Base-by-base conservation (phyloP, 192 early-diverging fungal genomes). In the Umbelopsis sp. region DNA sequence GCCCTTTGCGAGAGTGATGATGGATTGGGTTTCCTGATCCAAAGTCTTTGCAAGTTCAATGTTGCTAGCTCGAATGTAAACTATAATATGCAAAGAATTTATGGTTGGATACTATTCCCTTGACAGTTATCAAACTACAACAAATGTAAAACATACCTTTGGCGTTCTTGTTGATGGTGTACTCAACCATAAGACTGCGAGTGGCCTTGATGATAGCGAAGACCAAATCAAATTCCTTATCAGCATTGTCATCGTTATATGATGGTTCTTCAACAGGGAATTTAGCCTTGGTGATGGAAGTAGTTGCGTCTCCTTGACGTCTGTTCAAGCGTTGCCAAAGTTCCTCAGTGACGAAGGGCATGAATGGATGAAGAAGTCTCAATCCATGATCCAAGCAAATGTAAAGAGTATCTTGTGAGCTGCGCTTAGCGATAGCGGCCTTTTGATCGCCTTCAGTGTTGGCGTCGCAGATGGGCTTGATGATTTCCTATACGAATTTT, bases 341-440 rank as follows among this genome's bases (percentile, higher is more conserved):
- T 85, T 99, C 98, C 80, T 99, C 98, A 38, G 98, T 99, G 54
- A 99, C 90, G 80, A 93, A 99, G 20, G 98, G 98, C 94, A 97
- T 98, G 84, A 99, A 94, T 47, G 98, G 98, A 74, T 98, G 96
- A 73, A 99, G 84, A 66, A 99, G 82, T 74, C 89, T 93, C 72
- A 99, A 84, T 16, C 93, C 97, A 66, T 86, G 83, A 71, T 99
- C 96, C 65, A 98, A 85, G 82, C 95, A 97, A 6, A 95, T 98
- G 83, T 97, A 98, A 49, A 99, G 84, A 12, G 93, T 95, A 70
- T 98, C 90, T 78, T 90, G 91, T 7, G 92, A 88, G 66, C 90
- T 89, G 67, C 73, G 65, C 73, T 82, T 85, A 34, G 80, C 79
- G 20, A 70, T 71, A 1, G 81, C 74, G 26, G 81, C 76, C 53